phyloP scores from a whole-genome alignment of 139 green algal genomes.

The Auxenochlorella pyrenoidosa region DNA sequence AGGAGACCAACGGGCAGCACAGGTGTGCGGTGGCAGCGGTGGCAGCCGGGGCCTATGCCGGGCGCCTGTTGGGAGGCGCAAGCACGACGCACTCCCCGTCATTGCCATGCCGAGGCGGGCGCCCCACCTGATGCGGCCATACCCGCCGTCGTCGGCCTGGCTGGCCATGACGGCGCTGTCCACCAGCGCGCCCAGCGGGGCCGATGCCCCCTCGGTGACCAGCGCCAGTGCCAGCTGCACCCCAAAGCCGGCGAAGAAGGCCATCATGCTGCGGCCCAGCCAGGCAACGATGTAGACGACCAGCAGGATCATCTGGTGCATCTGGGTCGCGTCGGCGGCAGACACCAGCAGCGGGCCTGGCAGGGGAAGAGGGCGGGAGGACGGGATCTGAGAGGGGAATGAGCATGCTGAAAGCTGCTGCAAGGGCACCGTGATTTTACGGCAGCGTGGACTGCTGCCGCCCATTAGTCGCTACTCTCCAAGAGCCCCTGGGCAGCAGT shows the following conservation, averaged over 20 bases:
- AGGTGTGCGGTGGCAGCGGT: too few relatives aligned
- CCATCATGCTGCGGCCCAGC: slow-evolving; percentile 15
- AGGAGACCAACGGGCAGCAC: too few relatives aligned
- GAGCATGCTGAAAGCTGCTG: too few relatives aligned
- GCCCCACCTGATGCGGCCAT: slow-evolving; percentile 11
- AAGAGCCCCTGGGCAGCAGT: too few relatives aligned
- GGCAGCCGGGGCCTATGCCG: too few relatives aligned
- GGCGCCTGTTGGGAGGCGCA: too few relatives aligned
- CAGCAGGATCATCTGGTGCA: slow-evolving; percentile 24
- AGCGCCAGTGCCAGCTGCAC: slow-evolving; percentile 21
- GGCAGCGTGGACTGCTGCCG: not conserved
- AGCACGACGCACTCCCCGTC: too few relatives aligned
- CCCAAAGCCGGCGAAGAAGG: slow-evolving; percentile 21
- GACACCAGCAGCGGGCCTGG: slow-evolving; percentile 28
- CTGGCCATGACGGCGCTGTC: slow-evolving; percentile 27
- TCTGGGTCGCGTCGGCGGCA: not conserved
- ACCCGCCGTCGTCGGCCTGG: slow-evolving; percentile 33
- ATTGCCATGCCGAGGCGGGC: too few relatives aligned
- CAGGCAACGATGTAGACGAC: not conserved
- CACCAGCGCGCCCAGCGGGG: slow-evolving; percentile 3
- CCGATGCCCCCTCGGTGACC: slow-evolving; percentile 27
- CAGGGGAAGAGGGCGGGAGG: not conserved
- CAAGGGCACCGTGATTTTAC: not conserved
- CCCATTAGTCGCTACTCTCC: too few relatives aligned
- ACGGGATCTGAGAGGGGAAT: not conserved